Percentiles rank a stretch among this genome's conserved stretches.
Evolutionary conservation across 2,329 filamentous ascomycete species (phyloP).

Genomic region (Venturia pyrina): DNA sequence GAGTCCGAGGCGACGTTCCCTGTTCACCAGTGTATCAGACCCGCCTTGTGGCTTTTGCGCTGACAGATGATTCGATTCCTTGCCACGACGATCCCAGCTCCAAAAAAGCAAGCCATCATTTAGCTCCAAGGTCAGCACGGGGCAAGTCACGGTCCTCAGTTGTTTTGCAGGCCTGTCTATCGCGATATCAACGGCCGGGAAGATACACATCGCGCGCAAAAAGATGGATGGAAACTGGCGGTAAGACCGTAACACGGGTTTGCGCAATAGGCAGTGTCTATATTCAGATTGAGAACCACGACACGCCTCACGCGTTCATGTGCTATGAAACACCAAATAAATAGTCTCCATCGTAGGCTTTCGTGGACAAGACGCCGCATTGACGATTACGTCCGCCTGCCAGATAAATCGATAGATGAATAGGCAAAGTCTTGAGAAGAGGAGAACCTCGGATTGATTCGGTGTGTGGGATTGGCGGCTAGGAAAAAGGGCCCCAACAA

Average conservation of each 20-base stretch:
- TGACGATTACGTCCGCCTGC: neutral
- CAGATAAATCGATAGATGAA: neutral
- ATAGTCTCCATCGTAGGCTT: slow-evolving; percentile 4
- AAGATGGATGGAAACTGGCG: neutral
- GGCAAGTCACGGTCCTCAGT: neutral
- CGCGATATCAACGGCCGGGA: slow-evolving; percentile 11
- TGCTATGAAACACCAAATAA: slow-evolving; percentile 6
- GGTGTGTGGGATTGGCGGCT: neutral
- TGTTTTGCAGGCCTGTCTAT: slow-evolving; percentile 1
- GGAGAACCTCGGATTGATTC: neutral
- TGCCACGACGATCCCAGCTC: slow-evolving; percentile 6
- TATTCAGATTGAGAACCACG: neutral
- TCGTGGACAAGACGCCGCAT: neutral
- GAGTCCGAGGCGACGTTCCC: neutral
- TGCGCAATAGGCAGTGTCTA: slow-evolving; percentile 3
- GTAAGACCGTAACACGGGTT: neutral
- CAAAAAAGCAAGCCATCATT: neutral
- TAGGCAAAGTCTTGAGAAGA: neutral
- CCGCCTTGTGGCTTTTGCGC: slow-evolving; percentile 7
- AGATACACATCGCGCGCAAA: neutral
- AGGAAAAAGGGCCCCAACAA: neutral
- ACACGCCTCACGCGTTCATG: neutral
- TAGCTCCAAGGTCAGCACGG: neutral
- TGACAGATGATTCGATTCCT: slow-evolving; percentile 6
- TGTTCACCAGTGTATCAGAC: slow-evolving; percentile 9